Base-by-base conservation (phyloP, 106 monocot genomes). In the Acanthochlamys bracteata region DNA sequence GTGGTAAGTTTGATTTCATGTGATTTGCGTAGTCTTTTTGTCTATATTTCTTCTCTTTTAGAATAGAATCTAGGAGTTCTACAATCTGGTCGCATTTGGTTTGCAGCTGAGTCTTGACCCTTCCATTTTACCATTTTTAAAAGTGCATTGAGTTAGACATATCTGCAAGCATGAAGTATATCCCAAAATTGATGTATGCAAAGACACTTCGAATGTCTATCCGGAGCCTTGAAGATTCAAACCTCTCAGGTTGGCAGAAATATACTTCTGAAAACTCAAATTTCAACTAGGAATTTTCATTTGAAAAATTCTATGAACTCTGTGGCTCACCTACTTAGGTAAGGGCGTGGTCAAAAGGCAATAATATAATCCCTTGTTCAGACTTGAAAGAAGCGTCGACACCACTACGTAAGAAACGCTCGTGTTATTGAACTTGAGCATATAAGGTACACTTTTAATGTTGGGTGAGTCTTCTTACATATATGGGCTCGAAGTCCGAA, bases 21-120 rank as follows among this genome's bases (percentile, higher is more conserved):
- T 47, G 0, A 43, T 25, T 46, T 56, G 19, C 20, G 6, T 20
- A 33, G 33, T 33, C 20, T 7, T 54, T 11, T 53, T 24, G 17
- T 47, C 14, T 16, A 10, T 22, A 23, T 16, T 4, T 9, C 21
- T 42, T 41, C 64, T 55, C 16, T 7, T 21, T 63, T 17, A 43
- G 4, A 39, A 14, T 42, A 17, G 12, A 16, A 14, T 42, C n/a
- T 45, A 22, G 22, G 17, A 9, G 12, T 53, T n/a, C 25, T 67
- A 23, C 17, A 6, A 33, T 24, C 11, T 41, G 60, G 20, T 58
- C 66, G 12, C 40, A 41, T 62, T 70, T 13, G 53, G 55, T 39
- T 75, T 75, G 65, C 74, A 90, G 90, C 67, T 27, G 88, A 82
- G 26, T 83, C 90, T 11, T 96, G 95, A 90, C 95, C 95, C 7